Percentiles rank a stretch among this genome's conserved stretches.
phyloP scores from a whole-genome alignment of 1,284 basidiomycete species.

The Phellopilus nigrolimitatus region DNA sequence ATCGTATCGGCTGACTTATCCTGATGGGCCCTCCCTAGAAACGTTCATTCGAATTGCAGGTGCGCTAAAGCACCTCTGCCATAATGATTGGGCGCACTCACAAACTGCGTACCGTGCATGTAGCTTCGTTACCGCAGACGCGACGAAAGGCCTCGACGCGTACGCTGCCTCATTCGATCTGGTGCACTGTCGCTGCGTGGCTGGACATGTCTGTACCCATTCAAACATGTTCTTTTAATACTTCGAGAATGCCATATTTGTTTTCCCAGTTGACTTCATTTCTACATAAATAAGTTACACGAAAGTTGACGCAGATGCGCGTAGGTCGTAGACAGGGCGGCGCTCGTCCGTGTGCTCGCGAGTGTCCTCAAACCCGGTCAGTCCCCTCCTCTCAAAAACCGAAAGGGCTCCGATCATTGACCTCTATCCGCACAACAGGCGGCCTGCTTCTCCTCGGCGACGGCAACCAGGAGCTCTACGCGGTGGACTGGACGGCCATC shows the following conservation, averaged over 20 bases:
- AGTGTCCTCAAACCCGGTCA: conserved; percentile 16
- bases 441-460: conserved; percentile 15
- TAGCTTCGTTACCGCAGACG: conserved; percentile 15
- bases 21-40: too few species aligned
- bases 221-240: background rate
- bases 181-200: conserved; percentile 19
- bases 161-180: conserved; percentile 16
- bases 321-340: conserved; percentile 12
- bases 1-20: background rate
- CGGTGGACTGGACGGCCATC: background rate
- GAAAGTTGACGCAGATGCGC: too few species aligned
- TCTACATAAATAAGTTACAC: background rate
- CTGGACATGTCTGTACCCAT: conserved; percentile 16
- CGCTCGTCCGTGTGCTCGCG: conserved; percentile 9
- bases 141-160: conserved; percentile 13
- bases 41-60: too few species aligned
- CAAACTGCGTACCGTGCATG: background rate
- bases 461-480: conserved; percentile 8
- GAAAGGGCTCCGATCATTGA: background rate
- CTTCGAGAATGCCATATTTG: too few species aligned
- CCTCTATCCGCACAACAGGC: conserved; percentile 4
- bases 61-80: too few species aligned
- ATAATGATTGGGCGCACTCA: background rate
- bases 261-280: too few species aligned
- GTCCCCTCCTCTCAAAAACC: background rate